Evolutionary conservation across 106 monocot genomes (phyloP).

Genomic region (Allium sativum): DNA sequence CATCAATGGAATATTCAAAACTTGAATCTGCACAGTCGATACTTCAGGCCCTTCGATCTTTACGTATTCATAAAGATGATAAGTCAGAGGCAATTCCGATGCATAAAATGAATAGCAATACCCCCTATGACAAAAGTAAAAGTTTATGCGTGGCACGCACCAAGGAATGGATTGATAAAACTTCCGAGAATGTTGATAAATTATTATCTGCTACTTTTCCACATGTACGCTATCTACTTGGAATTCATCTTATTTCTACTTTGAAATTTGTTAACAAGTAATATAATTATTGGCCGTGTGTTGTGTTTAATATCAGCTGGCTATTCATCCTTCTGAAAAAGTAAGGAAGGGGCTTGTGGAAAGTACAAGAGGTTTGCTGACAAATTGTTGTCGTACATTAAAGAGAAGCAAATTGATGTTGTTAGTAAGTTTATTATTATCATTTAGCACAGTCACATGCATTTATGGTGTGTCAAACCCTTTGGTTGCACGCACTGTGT

Average conservation of each 20-base stretch:
- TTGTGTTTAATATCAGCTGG: constrained; percentile 43
- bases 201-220: constrained; percentile 73
- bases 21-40: constrained; percentile 41
- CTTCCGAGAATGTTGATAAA: constrained; percentile 64
- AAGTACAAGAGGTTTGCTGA: constrained; percentile 43
- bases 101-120: constrained; percentile 10
- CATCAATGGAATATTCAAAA: constrained; percentile 9
- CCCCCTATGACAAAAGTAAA: constrained; percentile 5
- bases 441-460: no score
- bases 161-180: constrained; percentile 64
- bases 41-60: constrained; percentile 52
- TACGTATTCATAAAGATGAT: constrained; percentile 29
- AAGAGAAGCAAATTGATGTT: constrained; percentile 72
- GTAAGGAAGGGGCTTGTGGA: constrained; percentile 68
- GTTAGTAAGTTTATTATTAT: constrained; percentile 46
- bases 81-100: constrained; percentile 4
- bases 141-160: constrained; percentile 54
- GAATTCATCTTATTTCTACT: constrained; percentile 1
- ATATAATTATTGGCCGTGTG: not conserved
- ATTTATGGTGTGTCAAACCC: no score
- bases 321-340: constrained; percentile 68
- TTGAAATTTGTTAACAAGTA: no score
- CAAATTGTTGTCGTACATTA: constrained; percentile 46
- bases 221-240: constrained; percentile 44
- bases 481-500: no score